Conservation (phyloP, 345 rosid species). For the Camelina sativa region DNA sequence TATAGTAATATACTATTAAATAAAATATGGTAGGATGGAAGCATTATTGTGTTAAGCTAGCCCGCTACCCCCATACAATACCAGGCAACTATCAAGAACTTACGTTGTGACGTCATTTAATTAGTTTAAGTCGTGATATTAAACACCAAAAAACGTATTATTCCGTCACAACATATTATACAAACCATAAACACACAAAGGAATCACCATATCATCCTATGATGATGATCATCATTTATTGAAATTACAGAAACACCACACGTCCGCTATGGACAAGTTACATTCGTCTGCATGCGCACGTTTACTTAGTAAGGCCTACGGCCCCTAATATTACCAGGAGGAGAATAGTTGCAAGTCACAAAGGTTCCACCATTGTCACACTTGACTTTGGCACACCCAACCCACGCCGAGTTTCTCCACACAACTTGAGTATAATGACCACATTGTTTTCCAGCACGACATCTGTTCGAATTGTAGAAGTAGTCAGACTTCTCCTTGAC, state of each 20-base stretch:
- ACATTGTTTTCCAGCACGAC: constrained; percentile 22
- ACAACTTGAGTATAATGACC: constrained; percentile 62
- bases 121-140: too few relatives aligned
- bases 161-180: constrained; percentile 7
- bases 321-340: constrained; percentile 53
- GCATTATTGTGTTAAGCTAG: neutral
- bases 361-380: constrained; percentile 61
- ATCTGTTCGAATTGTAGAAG: constrained; percentile 7
- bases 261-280: constrained; percentile 38
- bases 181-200: constrained; percentile 9
- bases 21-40: too few relatives aligned
- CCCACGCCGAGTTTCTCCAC: constrained; percentile 53
- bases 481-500: constrained; percentile 34
- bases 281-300: constrained; percentile 2
- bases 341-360: constrained; percentile 61
- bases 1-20: too few relatives aligned
- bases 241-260: constrained; percentile 10
- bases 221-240: constrained; percentile 31
- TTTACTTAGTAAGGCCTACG: constrained; percentile 47
- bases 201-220: constrained; percentile 21
- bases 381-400: constrained; percentile 69
- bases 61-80: neutral
- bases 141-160: constrained; percentile 5
- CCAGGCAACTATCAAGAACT: neutral
- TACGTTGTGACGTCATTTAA: neutral